phyloP scores from a whole-genome alignment of 1,284 basidiomycete species.

The Abortiporus biennis region DNA sequence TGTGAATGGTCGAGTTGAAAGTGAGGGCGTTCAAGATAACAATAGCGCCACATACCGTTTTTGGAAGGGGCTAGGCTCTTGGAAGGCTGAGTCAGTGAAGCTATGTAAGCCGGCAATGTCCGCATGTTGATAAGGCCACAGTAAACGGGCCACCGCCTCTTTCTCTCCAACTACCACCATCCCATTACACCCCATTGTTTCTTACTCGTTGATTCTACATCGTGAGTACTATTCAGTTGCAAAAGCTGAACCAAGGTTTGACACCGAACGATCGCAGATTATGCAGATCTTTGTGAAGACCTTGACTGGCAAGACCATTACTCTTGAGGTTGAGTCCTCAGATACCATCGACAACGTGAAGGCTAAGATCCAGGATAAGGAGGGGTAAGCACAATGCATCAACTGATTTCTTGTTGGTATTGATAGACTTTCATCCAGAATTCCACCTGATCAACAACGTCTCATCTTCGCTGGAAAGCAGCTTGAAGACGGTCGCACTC shows the following conservation, averaged over 20 bases:
- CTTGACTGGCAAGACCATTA: constrained; percentile 25
- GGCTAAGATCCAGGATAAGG: constrained; percentile 27
- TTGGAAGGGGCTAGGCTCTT: too few relatives aligned
- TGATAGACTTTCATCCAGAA: too few relatives aligned
- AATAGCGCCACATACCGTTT: too few relatives aligned
- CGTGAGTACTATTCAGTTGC: constrained; percentile 4
- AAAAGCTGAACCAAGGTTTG: too few relatives aligned
- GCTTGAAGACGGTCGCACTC: constrained; percentile 77
- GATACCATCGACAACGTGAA: too few relatives aligned
- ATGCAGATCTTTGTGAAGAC: constrained; percentile 29
- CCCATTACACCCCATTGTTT: constrained; percentile 5
- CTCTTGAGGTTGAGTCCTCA: too few relatives aligned
- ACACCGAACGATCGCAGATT: constrained; percentile 7
- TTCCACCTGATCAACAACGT: constrained; percentile 24
- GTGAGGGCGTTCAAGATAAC: too few relatives aligned
- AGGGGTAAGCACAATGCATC: constrained; percentile 15
- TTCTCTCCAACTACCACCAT: constrained; percentile 22
- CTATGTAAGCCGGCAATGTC: background rate
- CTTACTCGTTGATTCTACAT: constrained; percentile 6
- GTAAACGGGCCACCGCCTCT: constrained; percentile 9
- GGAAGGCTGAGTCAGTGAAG: background rate
- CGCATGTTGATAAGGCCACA: constrained; percentile 17
- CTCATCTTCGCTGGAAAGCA: constrained; percentile 36
- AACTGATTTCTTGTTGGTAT: too few relatives aligned
- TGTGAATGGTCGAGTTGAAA: too few relatives aligned